Base-by-base conservation (phyloP, 345 rosid genomes). In the Eucalyptus victrix region DNA sequence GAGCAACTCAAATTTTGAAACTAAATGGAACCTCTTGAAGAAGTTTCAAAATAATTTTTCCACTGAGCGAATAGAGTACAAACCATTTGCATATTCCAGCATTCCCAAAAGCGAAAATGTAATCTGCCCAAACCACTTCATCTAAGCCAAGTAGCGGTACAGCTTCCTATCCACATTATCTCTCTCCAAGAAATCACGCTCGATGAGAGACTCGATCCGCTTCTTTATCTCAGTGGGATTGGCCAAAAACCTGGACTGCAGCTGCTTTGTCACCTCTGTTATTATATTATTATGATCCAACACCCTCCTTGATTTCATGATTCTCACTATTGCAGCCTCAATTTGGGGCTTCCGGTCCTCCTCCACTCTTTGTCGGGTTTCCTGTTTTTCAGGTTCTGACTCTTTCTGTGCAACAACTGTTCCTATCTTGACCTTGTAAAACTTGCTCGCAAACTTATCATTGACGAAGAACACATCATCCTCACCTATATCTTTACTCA, bases 271-370 rank as follows among this genome's bases (percentile, higher is more conserved):
- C 30, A 97, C 99, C 92, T 98, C 99, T 2, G 99, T 92, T 58
- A 98, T 96, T 90, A 98, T 91, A 88, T 98, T 97, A 94, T 98
- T 97, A 92, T 98, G 99, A 94, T 97, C 99, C 87, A 98, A 92
- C 65, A 96, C 96, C 92, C 95, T 97, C 91, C 99, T 95, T 8
- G 99, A 98, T 92, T 98, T 98, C 99, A 98, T 98, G 92, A 98
- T 96, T 94, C 99, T 95, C 89, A 98, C 99, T 15, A 98, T 92
- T 28, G 99, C 99, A 15, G 99, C 99, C 94, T 98, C 99, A 40
- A 98, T 98, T 94, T 97, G 99, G 19, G 99, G 99, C 92, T 97
- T 97, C 94, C 99, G 94, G 89, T 98, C 99, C 93, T 98, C 99
- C 92, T 98, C 99, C 89, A 98, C 99, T 90, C 99, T 96, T 91